phyloP scores from a whole-genome alignment of 345 rosid species.

The Eucalyptus marginata region DNA sequence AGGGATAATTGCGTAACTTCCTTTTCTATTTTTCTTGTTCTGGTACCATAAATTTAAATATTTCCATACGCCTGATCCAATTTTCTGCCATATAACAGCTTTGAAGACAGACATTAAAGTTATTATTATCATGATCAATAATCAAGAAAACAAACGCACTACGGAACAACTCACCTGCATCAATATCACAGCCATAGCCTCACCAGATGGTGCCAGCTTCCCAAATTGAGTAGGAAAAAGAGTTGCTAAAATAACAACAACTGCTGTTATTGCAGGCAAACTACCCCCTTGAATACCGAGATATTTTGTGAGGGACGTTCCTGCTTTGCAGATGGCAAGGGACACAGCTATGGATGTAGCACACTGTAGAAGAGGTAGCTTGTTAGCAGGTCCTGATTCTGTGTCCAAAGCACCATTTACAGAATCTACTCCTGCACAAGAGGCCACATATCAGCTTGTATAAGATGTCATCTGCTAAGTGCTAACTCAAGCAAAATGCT shows the following conservation, averaged over 20 bases:
- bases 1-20: neutral
- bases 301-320: slow-evolving; percentile 26
- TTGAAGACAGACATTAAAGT: neutral
- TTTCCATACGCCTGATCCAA: neutral
- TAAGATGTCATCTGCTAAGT: neutral
- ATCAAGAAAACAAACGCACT: neutral
- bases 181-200: slow-evolving; percentile 83
- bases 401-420: slow-evolving; percentile 24
- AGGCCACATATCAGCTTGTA: neutral
- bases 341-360: slow-evolving; percentile 71
- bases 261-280: slow-evolving; percentile 69
- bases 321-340: slow-evolving; percentile 76
- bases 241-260: slow-evolving; percentile 65
- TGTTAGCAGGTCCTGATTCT: slow-evolving; percentile 20
- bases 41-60: neutral
- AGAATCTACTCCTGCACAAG: neutral
- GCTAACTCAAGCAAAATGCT: neutral
- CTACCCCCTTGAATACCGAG: slow-evolving; percentile 62
- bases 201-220: slow-evolving; percentile 73
- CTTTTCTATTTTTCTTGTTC: neutral
- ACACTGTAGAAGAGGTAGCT: slow-evolving; percentile 47
- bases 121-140: neutral
- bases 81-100: neutral
- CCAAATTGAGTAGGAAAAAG: slow-evolving; percentile 62
- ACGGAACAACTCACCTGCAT: slow-evolving; percentile 50